Evolutionary conservation across 305 asterid species (phyloP).

Genomic region (Fraxinus ornus): DNA sequence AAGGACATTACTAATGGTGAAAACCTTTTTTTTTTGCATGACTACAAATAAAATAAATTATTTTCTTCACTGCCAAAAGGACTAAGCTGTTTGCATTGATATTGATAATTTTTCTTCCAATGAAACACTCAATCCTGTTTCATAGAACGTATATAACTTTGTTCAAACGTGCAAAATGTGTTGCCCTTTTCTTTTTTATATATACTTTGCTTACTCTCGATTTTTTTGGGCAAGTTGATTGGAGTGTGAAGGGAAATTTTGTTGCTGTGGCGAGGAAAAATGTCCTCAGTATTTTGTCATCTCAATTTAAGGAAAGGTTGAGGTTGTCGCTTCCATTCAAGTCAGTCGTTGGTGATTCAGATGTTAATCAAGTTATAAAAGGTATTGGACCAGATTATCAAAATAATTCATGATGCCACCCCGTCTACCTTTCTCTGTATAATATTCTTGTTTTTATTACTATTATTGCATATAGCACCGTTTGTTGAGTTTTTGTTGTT

Average conservation of each 20-base stretch:
- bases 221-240: constrained; percentile 59
- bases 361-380: constrained; percentile 44
- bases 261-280: constrained; percentile 72
- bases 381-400: constrained; percentile 36
- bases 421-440: not conserved
- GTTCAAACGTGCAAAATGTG: constrained; percentile 7
- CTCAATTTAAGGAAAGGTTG: constrained; percentile 56
- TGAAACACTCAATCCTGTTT: constrained; percentile 8
- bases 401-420: not conserved
- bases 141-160: not conserved
- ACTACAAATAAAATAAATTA: not conserved
- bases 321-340: constrained; percentile 49
- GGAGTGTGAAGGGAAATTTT: constrained; percentile 68
- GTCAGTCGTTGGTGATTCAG: constrained; percentile 60
- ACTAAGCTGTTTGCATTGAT: not conserved
- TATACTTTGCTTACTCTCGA: constrained; percentile 21
- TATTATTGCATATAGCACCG: constrained; percentile 17
- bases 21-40: not conserved
- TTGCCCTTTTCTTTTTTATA: constrained; percentile 1
- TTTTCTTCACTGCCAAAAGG: not conserved
- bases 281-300: constrained; percentile 56
- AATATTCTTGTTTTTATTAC: not conserved
- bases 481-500: constrained; percentile 12
- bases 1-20: not conserved
- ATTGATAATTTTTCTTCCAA: not conserved